Evolutionary conservation across 164 flowering plant species (phyloP), one percentile per base, ranked within the genome.

Genomic region (Kingdonia uniflora): DNA sequence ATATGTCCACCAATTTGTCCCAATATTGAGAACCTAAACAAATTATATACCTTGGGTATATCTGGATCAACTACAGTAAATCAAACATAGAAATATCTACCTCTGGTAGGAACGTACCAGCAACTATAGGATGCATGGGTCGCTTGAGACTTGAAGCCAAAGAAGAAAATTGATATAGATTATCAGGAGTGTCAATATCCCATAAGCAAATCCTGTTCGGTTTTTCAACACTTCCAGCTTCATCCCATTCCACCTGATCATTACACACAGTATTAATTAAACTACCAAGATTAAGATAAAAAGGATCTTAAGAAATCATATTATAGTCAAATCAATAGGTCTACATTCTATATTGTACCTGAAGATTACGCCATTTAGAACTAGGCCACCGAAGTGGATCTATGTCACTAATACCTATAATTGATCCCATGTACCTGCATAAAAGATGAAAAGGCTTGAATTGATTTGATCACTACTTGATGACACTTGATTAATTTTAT

Each of bases 351-450:
- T 29, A n/a, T n/a, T 12, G 57, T 45, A 87, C 97, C 86, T 89
- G 97, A 74, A 94, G 76, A 73, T 82, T 87, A n/a, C 87, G 85
- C 97, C 99, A 94, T 64, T 84, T 94, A 3, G 97, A 89, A 67
- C 82, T 72, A 40, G 97, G 96, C 99, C 99, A 90, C 54, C 89
- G 76, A 21, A 89, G 63, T 33, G 97, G 94, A 70, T 94, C 97
- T 19, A 90, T 21, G 69, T 94, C 96, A 60, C 84, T 83, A 29
- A 83, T 70, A 10, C 87, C 88, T 58, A 76, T 70, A 38, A 94
- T 73, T 16, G 97, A 87, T 23, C 99, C 99, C 97, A 94, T 87
- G 57, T 88, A 94, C 65, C 99, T 92, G 82, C 48, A 63, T 11
- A 52, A 68, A 22, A 19, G 24, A 21, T 12, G 20, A 43, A 29